Conservation (phyloP, 305 asterid genomes). For the Plantago lanceolata region DNA sequence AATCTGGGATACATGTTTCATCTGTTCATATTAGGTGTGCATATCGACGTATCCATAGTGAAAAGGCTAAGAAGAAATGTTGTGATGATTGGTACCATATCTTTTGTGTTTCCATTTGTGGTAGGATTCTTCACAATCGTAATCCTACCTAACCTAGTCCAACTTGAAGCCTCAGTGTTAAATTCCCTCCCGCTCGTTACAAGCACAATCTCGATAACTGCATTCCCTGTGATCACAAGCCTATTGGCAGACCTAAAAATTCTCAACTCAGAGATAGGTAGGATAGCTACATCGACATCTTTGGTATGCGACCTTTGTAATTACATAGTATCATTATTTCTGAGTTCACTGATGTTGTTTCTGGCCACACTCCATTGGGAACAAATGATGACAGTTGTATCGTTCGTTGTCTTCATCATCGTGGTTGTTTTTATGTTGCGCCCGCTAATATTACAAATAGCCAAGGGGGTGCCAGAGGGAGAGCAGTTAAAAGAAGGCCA, state of each 20-base stretch:
- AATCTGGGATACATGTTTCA: slow-evolving; percentile 52
- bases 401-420: slow-evolving; percentile 8
- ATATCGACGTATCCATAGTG: slow-evolving; percentile 37
- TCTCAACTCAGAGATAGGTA: slow-evolving; percentile 60
- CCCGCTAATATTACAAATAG: slow-evolving; percentile 26
- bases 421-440: slow-evolving; percentile 31
- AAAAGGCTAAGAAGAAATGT: slow-evolving; percentile 32
- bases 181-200: slow-evolving; percentile 32
- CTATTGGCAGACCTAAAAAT: slow-evolving; percentile 52
- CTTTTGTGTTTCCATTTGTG: slow-evolving; percentile 35
- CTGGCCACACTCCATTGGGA: slow-evolving; percentile 2
- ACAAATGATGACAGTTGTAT: slow-evolving; percentile 3
- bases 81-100: slow-evolving; percentile 34
- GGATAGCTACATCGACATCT: slow-evolving; percentile 49
- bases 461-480: slow-evolving; percentile 36
- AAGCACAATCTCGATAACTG: slow-evolving; percentile 31
- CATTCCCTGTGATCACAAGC: slow-evolving; percentile 59
- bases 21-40: slow-evolving; percentile 51
- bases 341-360: slow-evolving; percentile 20
- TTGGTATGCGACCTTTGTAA: slow-evolving; percentile 40
- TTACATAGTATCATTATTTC: slow-evolving; percentile 17
- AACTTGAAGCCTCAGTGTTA: slow-evolving; percentile 11
- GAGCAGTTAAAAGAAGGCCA: slow-evolving; percentile 44
- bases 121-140: slow-evolving; percentile 22
- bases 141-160: slow-evolving; percentile 10